Base-by-base conservation (phyloP, 768 basidiomycete genomes). In the Nidularia pulvinata region DNA sequence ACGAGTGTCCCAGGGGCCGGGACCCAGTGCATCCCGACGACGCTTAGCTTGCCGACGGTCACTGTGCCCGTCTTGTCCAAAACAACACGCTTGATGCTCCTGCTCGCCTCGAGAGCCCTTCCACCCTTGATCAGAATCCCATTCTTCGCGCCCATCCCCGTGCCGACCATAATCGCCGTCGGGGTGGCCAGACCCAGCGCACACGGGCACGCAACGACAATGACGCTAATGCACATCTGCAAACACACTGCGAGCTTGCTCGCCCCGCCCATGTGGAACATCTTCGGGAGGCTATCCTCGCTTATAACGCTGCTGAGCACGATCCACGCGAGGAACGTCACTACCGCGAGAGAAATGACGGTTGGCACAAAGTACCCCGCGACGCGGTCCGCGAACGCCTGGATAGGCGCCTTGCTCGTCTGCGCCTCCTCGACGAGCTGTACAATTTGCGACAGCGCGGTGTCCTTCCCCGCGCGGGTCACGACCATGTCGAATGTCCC, bases 151-250 rank as follows among this genome's bases (percentile, higher is more conserved):
- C 97, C 97, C 53, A 98, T 86, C 1, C 97, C 97, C 0, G 96
- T 98, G 14, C 97, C 97, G 33, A 98, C 97, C 97, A 98, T 98
- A 71, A 98, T 94, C 2, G 96, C 97, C 0, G 97, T 98, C 1
- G 97, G 97, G 0, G 96, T 98, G 52, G 92, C 93, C 54, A 98
- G 80, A 4, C 96, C 97, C 34, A 99, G 81, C 0, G 97, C 96
- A 66, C 97, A 99, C 0, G 97, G 97, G 69, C 97, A 99, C 19
- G 97, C 96, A 49, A 99, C 95, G 48, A 99, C 97, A 55, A 99
- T 83, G 57, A 98, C 97, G 39, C 92, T 95, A 65, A 98, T 99
- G 69, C 96, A 98, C 63, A 99, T 86, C 74, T 96, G 94, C 46
- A 99, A 76, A 66, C 95, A 98, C 11, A 96, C 89, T 6, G 92